These are phyloP conservation scores for Chaetomium olivaceum DNA, from an alignment of 2,329 filamentous ascomycete species.

Conservation along the genomic window DNA sequence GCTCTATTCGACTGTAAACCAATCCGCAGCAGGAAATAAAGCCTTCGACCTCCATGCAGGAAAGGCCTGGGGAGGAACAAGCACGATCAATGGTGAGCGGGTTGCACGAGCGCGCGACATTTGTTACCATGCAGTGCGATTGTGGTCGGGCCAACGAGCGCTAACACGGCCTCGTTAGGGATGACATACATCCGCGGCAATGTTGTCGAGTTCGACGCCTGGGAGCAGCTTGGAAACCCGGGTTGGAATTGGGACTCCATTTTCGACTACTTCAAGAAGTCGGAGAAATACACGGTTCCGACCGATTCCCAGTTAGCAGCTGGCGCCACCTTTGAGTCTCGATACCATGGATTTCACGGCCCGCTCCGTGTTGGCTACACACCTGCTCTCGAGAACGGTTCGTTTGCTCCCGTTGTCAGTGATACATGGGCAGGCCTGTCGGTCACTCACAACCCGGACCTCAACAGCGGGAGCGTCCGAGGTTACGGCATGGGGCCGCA, in stretches of 20 bases:
- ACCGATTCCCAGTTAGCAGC: constrained; percentile 1
- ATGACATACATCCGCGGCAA: constrained; percentile 29
- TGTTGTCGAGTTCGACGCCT: constrained; percentile 6
- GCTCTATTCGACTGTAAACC: background rate
- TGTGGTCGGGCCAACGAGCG: background rate
- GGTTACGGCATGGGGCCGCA: constrained; percentile 13
- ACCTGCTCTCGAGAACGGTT: constrained; percentile 13
- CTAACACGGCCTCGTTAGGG: background rate
- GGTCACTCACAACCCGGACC: constrained; percentile 11
- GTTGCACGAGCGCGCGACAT: background rate
- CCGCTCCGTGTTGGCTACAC: constrained; percentile 14
- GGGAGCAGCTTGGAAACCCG: constrained; percentile 10
- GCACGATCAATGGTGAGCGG: constrained; percentile 1
- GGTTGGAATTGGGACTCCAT: constrained; percentile 3
- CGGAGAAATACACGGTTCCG: background rate
- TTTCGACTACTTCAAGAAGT: constrained; percentile 11
- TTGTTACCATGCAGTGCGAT: no score
- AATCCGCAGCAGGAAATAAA: background rate
- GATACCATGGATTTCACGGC: constrained; percentile 7
- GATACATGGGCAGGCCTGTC: constrained; percentile 20
- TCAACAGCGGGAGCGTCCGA: constrained; percentile 10
- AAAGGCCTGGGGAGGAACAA: background rate
- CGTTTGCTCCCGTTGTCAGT: constrained; percentile 4
- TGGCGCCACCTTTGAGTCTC: background rate
- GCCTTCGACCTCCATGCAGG: background rate